Conservation (phyloP, 1,139 yeast species). For the Blastobotrys buckinghamii region DNA sequence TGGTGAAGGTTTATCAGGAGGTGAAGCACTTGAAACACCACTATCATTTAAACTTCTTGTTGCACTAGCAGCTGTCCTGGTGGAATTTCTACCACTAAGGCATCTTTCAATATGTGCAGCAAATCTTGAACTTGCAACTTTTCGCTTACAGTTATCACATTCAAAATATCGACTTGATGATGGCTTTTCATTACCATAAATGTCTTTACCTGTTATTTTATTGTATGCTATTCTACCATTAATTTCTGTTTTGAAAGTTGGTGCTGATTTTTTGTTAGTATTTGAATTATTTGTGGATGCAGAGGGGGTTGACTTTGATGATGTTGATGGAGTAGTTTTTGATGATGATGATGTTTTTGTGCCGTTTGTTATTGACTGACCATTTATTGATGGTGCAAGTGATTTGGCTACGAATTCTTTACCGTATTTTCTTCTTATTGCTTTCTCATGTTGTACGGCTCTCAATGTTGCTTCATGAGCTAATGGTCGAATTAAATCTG, state of each 20-base stretch:
- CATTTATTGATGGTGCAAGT: conserved; percentile 10
- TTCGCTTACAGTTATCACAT: conserved; percentile 78
- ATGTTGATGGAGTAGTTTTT: background rate
- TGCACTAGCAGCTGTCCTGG: conserved; percentile 14
- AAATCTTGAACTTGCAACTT: conserved; percentile 84
- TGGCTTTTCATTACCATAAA: conserved; percentile 45
- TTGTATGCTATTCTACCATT: conserved; percentile 27
- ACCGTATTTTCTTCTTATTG: conserved; percentile 29
- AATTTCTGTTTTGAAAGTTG: conserved; percentile 21
- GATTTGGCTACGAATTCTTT: conserved; percentile 22
- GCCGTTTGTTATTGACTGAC: background rate
- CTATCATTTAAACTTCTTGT: conserved; percentile 4
- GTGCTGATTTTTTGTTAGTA: conserved; percentile 1
- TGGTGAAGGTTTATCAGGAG: conserved; percentile 12
- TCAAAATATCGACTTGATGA: conserved; percentile 52
- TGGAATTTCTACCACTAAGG: conserved; percentile 46
- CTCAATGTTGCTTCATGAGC: conserved; percentile 40
- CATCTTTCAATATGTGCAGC: conserved; percentile 93
- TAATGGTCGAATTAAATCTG: conserved; percentile 37
- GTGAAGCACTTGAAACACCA: conserved; percentile 10
- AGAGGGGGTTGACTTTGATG: background rate
- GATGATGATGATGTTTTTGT: conserved; percentile 12
- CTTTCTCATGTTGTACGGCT: conserved; percentile 38
- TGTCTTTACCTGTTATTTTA: conserved; percentile 39
- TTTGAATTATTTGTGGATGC: background rate